Conservation (phyloP, 306 rosid genomes). For the Crataegus laevigata region DNA sequence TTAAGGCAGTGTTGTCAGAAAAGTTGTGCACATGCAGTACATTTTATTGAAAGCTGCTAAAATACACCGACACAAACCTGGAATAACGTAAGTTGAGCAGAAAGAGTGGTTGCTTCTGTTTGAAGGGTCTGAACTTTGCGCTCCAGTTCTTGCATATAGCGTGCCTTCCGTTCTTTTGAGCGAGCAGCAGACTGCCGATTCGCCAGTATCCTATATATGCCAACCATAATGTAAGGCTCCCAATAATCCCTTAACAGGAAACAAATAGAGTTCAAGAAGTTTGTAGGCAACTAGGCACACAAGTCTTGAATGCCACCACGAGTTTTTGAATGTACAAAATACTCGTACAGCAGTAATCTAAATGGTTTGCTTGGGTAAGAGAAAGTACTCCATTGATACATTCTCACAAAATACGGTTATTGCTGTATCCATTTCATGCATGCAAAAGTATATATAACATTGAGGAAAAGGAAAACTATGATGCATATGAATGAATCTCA, state of each 20-base stretch:
- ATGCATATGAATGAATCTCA: neutral
- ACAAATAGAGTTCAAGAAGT: neutral
- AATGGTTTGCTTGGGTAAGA: neutral
- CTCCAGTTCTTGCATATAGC: conserved; percentile 94
- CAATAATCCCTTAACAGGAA: neutral
- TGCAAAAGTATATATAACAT: neutral
- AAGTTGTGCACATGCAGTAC: neutral
- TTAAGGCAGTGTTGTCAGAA: neutral
- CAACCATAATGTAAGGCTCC: conserved; percentile 21
- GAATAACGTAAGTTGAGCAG: conserved; percentile 89
- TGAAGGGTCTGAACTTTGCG: conserved; percentile 98
- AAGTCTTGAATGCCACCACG: neutral
- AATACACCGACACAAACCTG: conserved; percentile 53
- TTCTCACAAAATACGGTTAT: neutral
- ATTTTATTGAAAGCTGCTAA: neutral
- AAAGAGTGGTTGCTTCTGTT: conserved; percentile 98
- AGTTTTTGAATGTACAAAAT: no score
- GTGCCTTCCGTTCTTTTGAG: conserved; percentile 95
- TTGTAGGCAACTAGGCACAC: neutral
- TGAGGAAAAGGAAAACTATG: neutral
- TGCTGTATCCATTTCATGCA: neutral
- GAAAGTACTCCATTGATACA: neutral
- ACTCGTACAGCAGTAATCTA: neutral
- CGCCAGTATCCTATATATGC: conserved; percentile 64
- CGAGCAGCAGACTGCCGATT: conserved; percentile 99